Percentiles rank a stretch among this genome's conserved stretches.
Evolutionary conservation across 2,329 filamentous ascomycete species (phyloP).

Genomic region (Colletotrichum sojae): DNA sequence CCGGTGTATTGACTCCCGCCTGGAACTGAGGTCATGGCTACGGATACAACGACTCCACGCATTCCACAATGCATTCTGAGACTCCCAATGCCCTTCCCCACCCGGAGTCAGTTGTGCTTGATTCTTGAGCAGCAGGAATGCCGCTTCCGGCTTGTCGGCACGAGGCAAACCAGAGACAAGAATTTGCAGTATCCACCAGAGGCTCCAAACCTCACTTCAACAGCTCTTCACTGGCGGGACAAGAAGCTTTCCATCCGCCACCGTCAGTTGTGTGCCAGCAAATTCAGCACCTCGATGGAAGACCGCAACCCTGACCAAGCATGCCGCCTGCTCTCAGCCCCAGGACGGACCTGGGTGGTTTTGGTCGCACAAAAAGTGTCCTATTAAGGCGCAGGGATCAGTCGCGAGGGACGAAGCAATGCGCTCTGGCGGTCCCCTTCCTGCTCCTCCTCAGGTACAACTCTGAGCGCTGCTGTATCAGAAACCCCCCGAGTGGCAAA

Average conservation of each 20-base stretch:
- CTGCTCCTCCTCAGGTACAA: not conserved
- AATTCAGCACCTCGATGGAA: not conserved
- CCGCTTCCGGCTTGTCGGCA: slow-evolving; percentile 13
- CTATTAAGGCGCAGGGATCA: slow-evolving; percentile 33
- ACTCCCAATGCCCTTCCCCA: not conserved
- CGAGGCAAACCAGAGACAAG: slow-evolving; percentile 31
- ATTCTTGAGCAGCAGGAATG: slow-evolving; percentile 15
- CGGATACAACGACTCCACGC: slow-evolving; percentile 26
- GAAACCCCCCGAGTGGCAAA: slow-evolving; percentile 18
- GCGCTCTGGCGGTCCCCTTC: slow-evolving; percentile 2
- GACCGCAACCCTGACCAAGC: slow-evolving; percentile 4
- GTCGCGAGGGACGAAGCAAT: slow-evolving; percentile 16
- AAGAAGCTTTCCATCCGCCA: not conserved
- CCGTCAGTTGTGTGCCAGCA: not conserved
- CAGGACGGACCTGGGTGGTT: slow-evolving; percentile 1
- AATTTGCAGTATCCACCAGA: not conserved
- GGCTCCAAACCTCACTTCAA: slow-evolving; percentile 23
- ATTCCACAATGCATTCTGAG: slow-evolving; percentile 14
- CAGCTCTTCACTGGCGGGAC: not conserved
- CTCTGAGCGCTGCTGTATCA: slow-evolving; percentile 27
- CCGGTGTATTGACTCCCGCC: slow-evolving; percentile 11
- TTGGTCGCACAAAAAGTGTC: slow-evolving; percentile 21
- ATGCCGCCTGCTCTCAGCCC: slow-evolving; percentile 25
- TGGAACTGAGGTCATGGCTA: slow-evolving; percentile 39
- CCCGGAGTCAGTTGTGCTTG: slow-evolving; percentile 7